Base-by-base conservation (phyloP, 2,329 filamentous ascomycete species). In the Aureobasidium sp. region DNA sequence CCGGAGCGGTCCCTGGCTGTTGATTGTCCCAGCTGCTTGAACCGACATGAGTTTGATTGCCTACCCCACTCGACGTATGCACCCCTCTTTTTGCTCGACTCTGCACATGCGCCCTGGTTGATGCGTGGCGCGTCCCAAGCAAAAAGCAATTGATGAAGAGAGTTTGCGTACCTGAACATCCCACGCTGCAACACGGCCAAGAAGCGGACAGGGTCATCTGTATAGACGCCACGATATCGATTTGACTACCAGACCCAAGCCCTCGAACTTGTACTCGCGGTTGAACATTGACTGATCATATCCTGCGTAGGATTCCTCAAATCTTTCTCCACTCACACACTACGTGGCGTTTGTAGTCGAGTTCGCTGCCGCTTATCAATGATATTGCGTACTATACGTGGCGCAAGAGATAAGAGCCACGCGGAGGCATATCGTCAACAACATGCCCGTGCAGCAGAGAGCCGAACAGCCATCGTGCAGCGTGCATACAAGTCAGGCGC, bases 161-260 rank as follows among this genome's bases (percentile, higher is more conserved):
- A 21, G 37, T 46, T 40, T 49, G 43, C 55, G 55, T 58, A 49
- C 55, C 55, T 58, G 55, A 58, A 49, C 23, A 49, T 57, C 54
- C 42, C 31, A 31, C 29, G 13, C 31, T 15, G 55, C 31, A 31
- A 47, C 4, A 6, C 21, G 15, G 55, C 31, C 33, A 38, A 58
- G 55, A 38, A 49, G 43, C 45, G n/a, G 53, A 33, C 29, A 58
- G 33, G 29, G 55, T 58, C 55, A 58, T 58, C 55, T 49, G 55
- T 31, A n/a, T 40, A 38, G n/a, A 25, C 55, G 55, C 55, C 43
- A 58, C 55, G 43, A 43, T 40, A 58, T 40, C 19, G 23, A 33
- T 11, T 15, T 29, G 4, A 31, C 35, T 31, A 29, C 25, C 37
- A 46, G 29, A 11, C 13, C 35, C 51, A 42, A 42, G 19, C 37